Conservation (phyloP, 2,329 filamentous ascomycete genomes). For the Proliferodiscus dingleyae region DNA sequence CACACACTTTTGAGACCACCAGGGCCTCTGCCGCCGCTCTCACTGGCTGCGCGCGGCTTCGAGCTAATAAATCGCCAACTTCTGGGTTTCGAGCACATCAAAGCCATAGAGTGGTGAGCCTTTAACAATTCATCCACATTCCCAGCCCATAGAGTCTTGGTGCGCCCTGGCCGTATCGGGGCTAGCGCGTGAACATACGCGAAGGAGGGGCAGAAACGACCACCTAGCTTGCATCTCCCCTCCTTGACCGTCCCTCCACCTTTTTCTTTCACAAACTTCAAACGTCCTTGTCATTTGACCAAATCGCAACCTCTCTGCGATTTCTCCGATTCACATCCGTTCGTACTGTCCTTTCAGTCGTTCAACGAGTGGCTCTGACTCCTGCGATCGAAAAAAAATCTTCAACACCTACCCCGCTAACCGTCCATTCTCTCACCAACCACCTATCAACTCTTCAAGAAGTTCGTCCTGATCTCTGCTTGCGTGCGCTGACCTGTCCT, state of each 20-base stretch:
- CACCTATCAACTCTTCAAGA: slow-evolving; percentile 26
- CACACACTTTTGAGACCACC: slow-evolving; percentile 5
- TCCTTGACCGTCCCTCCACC: slow-evolving; percentile 19
- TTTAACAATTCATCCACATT: not conserved
- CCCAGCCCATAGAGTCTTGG: not conserved
- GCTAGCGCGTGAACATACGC: slow-evolving; percentile 3
- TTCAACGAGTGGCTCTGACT: slow-evolving; percentile 9
- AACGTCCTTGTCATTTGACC: slow-evolving; percentile 15
- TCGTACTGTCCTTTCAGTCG: slow-evolving; percentile 32
- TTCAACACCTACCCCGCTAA: slow-evolving; percentile 2
- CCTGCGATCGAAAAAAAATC: slow-evolving; percentile 1
- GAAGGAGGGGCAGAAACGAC: slow-evolving; percentile 7
- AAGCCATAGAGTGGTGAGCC: not conserved
- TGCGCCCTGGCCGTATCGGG: not conserved
- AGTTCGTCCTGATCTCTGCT: slow-evolving; percentile 34
- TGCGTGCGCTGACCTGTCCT: slow-evolving; percentile 29
- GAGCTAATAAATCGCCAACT: slow-evolving; percentile 1
- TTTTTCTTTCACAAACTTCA: slow-evolving; percentile 16
- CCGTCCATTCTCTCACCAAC: slow-evolving; percentile 10
- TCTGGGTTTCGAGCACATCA: slow-evolving; percentile 1
- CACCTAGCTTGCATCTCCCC: slow-evolving; percentile 9
- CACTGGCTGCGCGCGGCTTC: slow-evolving; percentile 6
- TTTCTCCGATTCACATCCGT: slow-evolving; percentile 11
- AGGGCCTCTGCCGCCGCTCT: not conserved
- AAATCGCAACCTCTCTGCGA: slow-evolving; percentile 12